phyloP scores from a whole-genome alignment of 768 basidiomycete genomes.

The Tulasnella sp. region DNA sequence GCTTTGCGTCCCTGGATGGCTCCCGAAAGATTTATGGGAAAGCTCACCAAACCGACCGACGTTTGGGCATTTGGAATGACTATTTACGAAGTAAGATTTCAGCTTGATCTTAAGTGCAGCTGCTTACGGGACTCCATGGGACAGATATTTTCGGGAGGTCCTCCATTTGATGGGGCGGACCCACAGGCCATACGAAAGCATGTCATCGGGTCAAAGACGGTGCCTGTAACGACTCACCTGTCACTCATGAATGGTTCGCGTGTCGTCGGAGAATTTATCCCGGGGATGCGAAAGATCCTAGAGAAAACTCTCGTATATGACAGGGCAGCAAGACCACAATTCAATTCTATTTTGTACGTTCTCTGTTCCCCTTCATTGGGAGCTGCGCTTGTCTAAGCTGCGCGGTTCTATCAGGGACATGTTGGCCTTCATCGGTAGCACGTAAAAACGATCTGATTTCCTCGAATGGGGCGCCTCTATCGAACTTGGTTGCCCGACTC shows the following conservation, averaged over 20 bases:
- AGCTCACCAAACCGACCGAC: not conserved
- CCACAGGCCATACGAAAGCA: not conserved
- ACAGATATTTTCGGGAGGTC: not conserved
- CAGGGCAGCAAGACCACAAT: not conserved
- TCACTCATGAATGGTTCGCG: not conserved
- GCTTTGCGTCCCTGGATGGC: not conserved
- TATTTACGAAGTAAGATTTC: not conserved
- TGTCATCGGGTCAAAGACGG: not conserved
- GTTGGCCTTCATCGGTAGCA: not conserved
- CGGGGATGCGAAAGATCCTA: not conserved
- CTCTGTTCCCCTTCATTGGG: not conserved
- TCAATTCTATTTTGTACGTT: not conserved
- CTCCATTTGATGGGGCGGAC: not conserved
- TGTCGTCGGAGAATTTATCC: not conserved
- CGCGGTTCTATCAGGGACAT: not conserved
- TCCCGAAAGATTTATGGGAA: not conserved
- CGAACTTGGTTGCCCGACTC: not conserved
- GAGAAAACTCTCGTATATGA: not conserved
- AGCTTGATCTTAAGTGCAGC: not conserved
- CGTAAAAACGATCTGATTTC: not conserved
- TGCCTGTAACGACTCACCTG: not conserved
- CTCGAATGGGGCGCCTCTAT: not conserved
- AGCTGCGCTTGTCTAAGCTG: not conserved
- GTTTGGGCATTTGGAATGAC: constrained; percentile 6
- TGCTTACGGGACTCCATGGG: too few relatives aligned